Conservation (phyloP, 176 grass and related monocot species). For the Zoysia japonica region DNA sequence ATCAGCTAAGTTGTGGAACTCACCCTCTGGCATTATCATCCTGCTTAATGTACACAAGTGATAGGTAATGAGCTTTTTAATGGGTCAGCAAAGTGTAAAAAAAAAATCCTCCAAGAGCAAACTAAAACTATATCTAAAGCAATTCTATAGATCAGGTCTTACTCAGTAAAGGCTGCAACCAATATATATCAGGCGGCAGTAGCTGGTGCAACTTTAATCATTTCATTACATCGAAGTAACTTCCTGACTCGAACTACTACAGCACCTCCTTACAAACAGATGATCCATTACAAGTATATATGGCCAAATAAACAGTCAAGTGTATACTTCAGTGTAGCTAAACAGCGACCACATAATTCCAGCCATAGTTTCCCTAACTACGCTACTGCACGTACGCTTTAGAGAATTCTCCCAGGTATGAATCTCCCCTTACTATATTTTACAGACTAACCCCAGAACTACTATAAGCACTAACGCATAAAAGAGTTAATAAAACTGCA, state of each 20-base stretch:
- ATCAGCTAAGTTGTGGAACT: constrained; percentile 81
- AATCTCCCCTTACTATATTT: neutral
- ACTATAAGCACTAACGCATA: neutral
- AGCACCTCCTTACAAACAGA: neutral
- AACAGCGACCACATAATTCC: neutral
- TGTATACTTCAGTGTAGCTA: neutral
- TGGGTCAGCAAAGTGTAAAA: neutral
- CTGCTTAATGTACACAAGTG: constrained; percentile 30
- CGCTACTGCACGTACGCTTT: neutral
- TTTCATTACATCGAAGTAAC: neutral
- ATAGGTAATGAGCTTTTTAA: neutral
- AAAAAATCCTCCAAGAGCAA: neutral
- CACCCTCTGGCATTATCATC: constrained; percentile 68
- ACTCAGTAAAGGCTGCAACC: neutral
- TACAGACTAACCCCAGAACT: neutral
- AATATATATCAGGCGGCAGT: neutral
- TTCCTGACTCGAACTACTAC: neutral
- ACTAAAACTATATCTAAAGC: neutral
- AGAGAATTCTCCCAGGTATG: neutral
- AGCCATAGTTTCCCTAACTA: neutral
- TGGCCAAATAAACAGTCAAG: neutral
- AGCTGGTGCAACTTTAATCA: neutral
- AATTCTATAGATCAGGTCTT: neutral
- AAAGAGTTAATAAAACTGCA: neutral
- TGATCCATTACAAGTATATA: neutral